A percentile compares a stretch with the other conserved stretches of the same genome.
phyloP scores from a whole-genome alignment of 2,329 filamentous ascomycete species.

The Alternaria sp. region DNA sequence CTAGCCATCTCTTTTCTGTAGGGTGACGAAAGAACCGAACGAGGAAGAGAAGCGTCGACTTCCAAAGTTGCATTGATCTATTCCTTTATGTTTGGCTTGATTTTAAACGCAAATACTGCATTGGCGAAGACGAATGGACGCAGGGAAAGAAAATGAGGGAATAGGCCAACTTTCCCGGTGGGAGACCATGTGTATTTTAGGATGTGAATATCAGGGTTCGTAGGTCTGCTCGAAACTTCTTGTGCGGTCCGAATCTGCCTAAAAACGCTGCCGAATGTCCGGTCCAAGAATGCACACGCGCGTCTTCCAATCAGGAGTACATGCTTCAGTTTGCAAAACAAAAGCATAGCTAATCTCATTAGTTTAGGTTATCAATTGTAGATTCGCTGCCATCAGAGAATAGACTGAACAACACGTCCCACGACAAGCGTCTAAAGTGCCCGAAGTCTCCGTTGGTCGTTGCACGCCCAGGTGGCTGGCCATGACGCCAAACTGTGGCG shows the following conservation, averaged over 20 bases:
- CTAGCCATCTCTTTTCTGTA: constrained; percentile 15
- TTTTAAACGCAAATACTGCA: constrained; percentile 17
- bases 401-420: neutral
- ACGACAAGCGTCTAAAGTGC: neutral
- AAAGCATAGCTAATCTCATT: neutral
- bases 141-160: neutral
- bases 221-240: constrained; percentile 2
- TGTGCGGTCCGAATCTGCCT: constrained; percentile 4
- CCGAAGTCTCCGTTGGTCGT: neutral
- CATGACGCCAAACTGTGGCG: constrained; percentile 4
- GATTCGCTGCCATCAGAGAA: neutral
- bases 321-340: neutral
- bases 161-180: neutral
- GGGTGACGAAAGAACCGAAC: constrained; percentile 14
- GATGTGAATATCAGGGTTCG: constrained; percentile 14
- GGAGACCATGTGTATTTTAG: constrained; percentile 16
- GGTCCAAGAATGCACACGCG: constrained; percentile 1
- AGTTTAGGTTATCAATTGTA: neutral
- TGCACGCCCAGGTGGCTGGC: neutral
- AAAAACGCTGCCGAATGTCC: neutral
- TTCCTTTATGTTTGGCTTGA: constrained; percentile 16
- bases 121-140: constrained; percentile 8
- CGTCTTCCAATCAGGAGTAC: neutral
- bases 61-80: constrained; percentile 24
- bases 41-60: constrained; percentile 11